phyloP scores from a whole-genome alignment of 371 early-diverging fungal genomes.

The Mortierella sp. region DNA sequence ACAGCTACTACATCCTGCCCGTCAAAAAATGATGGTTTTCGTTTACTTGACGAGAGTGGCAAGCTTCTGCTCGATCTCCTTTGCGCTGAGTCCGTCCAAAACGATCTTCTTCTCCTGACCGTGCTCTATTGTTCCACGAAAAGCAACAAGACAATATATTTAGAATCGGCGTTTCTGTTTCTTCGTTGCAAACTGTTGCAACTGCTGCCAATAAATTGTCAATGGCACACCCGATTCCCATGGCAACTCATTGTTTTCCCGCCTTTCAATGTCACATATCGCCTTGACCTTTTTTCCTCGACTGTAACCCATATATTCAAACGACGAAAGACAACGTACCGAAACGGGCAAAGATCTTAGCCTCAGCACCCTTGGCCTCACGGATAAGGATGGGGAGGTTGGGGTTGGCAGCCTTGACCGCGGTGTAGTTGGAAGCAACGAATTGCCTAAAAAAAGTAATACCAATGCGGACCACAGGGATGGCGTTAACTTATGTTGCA shows the following conservation, averaged over 20 bases:
- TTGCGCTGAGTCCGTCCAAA: slow-evolving; percentile 81
- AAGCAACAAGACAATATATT: background rate
- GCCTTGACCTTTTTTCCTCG: background rate
- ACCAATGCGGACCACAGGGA: no score
- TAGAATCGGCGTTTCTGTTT: background rate
- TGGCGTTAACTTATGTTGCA: background rate
- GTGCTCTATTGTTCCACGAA: slow-evolving; percentile 67
- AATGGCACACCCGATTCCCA: background rate
- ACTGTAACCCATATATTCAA: background rate
- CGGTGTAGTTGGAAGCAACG: slow-evolving; percentile 82
- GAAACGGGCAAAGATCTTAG: slow-evolving; percentile 92
- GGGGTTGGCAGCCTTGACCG: slow-evolving; percentile 89
- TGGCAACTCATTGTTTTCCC: background rate
- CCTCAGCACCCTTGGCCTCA: slow-evolving; percentile 89
- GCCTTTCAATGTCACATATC: no score
- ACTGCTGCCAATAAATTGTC: background rate
- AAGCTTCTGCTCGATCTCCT: slow-evolving; percentile 80
- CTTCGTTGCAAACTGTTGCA: background rate
- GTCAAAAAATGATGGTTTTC: background rate
- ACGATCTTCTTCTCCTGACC: slow-evolving; percentile 87
- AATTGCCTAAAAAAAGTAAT: slow-evolving; percentile 75
- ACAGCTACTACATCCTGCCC: background rate
- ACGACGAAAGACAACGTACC: slow-evolving; percentile 65
- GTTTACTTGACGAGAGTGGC: slow-evolving; percentile 69
- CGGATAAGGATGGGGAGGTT: slow-evolving; percentile 91